Percentiles rank a stretch among this genome's conserved stretches.
phyloP scores from a whole-genome alignment of 2,329 filamentous ascomycete genomes.

The Aspergillus texensis region DNA sequence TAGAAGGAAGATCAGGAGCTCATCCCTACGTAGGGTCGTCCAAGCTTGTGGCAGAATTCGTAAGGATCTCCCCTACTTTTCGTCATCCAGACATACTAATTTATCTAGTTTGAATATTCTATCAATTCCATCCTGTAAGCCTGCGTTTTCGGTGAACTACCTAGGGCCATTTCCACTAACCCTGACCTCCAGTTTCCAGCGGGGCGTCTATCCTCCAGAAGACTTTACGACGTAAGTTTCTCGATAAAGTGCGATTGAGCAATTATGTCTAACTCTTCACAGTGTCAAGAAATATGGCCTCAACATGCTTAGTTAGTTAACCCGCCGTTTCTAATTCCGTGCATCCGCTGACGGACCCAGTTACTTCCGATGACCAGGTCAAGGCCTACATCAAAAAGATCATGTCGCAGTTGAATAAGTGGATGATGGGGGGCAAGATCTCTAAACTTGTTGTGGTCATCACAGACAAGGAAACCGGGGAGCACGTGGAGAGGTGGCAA shows the following conservation, averaged over 20 bases:
- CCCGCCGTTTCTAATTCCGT: not conserved
- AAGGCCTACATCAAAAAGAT: constrained; percentile 99
- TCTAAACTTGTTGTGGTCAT: constrained; percentile 96
- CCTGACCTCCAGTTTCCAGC: constrained; percentile 69
- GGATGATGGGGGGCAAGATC: constrained; percentile 97
- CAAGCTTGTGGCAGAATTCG: constrained; percentile 93
- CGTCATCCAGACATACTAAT: constrained; percentile 12
- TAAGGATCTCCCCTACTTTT: constrained; percentile 53
- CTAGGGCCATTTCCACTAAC: constrained; percentile 23
- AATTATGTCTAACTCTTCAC: constrained; percentile 6
- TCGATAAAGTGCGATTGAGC: not conserved
- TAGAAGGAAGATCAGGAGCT: constrained; percentile 23
- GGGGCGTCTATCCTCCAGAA: constrained; percentile 82
- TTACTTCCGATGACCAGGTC: constrained; percentile 95
- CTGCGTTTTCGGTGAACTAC: not conserved
- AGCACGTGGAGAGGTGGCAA: constrained; percentile 96
- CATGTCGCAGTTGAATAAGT: constrained; percentile 95
- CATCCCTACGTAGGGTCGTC: constrained; percentile 60
- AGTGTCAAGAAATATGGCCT: constrained; percentile 98
- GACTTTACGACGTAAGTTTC: constrained; percentile 82
- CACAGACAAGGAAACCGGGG: constrained; percentile 94
- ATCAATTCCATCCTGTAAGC: constrained; percentile 92
- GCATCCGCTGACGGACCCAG: constrained; percentile 47
- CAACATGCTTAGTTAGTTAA: constrained; percentile 78
- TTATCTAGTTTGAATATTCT: constrained; percentile 81